phyloP scores from a whole-genome alignment of 495 filamentous ascomycete genomes.

The Daldinia loculata region DNA sequence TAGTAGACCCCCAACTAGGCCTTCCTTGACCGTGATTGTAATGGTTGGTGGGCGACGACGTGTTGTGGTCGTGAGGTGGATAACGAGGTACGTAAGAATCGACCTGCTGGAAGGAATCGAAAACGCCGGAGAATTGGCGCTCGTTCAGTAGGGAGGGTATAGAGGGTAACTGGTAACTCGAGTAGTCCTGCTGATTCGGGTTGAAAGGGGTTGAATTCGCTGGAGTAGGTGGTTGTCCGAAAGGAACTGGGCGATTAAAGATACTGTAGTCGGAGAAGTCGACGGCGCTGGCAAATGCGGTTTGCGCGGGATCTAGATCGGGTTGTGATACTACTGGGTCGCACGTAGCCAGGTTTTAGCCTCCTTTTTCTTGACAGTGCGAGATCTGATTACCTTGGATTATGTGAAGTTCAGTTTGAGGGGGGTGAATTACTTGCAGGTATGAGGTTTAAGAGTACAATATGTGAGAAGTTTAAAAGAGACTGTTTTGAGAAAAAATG shows the following conservation, averaged over 20 bases:
- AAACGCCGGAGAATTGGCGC: background rate
- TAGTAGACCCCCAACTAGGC: background rate
- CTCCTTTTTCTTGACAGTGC: slow-evolving; percentile 5
- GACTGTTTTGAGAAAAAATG: background rate
- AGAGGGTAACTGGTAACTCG: slow-evolving; percentile 14
- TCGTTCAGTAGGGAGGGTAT: slow-evolving; percentile 12
- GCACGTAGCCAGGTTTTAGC: slow-evolving; percentile 24
- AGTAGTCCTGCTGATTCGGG: slow-evolving; percentile 2
- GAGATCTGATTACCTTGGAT: background rate
- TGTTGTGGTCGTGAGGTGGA: background rate
- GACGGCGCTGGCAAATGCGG: slow-evolving; percentile 11
- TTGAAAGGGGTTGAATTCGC: background rate
- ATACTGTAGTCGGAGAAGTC: slow-evolving; percentile 10
- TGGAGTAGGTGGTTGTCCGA: background rate
- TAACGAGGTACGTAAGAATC: background rate
- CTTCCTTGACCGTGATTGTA: slow-evolving; percentile 6
- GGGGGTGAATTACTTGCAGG: background rate
- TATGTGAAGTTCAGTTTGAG: background rate
- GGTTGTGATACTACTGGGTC: slow-evolving; percentile 29
- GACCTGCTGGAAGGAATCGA: background rate
- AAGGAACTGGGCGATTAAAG: slow-evolving; percentile 6
- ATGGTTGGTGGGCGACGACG: background rate
- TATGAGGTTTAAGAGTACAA: background rate
- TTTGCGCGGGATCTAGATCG: slow-evolving; percentile 18
- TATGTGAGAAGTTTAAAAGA: background rate